Conservation (phyloP, 768 basidiomycete species). For the Rhodotorula toruloides region DNA sequence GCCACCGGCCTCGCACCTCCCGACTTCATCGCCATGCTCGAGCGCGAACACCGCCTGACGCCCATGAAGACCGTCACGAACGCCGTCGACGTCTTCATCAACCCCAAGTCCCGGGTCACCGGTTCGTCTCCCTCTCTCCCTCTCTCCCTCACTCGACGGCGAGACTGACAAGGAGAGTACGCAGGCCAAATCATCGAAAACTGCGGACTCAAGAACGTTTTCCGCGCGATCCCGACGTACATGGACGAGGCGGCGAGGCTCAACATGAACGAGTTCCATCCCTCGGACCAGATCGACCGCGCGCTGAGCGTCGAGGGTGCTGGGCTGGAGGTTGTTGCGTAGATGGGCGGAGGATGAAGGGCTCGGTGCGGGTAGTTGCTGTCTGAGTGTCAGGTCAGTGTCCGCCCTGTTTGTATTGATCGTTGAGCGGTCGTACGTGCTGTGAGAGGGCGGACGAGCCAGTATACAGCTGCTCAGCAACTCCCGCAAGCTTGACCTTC, state of each 20-base stretch:
- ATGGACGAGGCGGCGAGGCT: neutral
- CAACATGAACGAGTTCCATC: constrained; percentile 24
- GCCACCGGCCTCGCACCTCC: constrained; percentile 30
- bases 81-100: constrained; percentile 30
- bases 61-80: constrained; percentile 29
- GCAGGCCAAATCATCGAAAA: constrained; percentile 27
- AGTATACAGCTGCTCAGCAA: too few relatives aligned
- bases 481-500: too few relatives aligned
- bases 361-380: too few relatives aligned
- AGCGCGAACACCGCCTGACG: constrained; percentile 21
- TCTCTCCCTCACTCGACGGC: neutral
- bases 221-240: constrained; percentile 8
- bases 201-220: constrained; percentile 20
- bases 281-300: neutral
- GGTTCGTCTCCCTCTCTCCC: neutral
- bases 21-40: constrained; percentile 24
- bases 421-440: too few relatives aligned
- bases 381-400: too few relatives aligned
- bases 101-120: constrained; percentile 10
- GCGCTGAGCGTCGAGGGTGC: constrained; percentile 10
- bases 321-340: constrained; percentile 3
- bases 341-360: neutral
- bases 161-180: neutral
- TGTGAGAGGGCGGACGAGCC: too few relatives aligned
- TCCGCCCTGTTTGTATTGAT: too few relatives aligned